A percentile compares a stretch with the other conserved stretches of the same genome.
Conservation (phyloP, 345 rosid species). For the Pugionium cornutum region DNA sequence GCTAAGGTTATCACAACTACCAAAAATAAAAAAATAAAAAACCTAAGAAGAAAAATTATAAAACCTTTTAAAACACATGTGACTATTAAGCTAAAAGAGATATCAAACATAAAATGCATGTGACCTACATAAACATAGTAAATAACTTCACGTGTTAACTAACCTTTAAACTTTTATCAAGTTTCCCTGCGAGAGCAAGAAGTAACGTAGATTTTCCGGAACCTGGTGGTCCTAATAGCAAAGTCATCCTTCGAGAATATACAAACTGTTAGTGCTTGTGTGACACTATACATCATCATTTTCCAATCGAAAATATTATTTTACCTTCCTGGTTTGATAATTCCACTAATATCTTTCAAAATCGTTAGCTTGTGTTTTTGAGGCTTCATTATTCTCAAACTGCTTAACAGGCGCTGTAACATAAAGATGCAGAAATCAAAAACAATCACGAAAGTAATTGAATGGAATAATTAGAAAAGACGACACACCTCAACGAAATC, state of each 20-base stretch:
- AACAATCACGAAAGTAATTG: background rate
- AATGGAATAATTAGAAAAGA: background rate
- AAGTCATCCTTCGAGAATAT: slow-evolving; percentile 65
- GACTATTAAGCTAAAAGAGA: slow-evolving; percentile 19
- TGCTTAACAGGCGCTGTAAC: slow-evolving; percentile 48
- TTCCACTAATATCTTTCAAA: slow-evolving; percentile 65
- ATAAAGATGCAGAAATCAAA: background rate
- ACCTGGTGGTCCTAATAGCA: slow-evolving; percentile 93
- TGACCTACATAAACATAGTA: slow-evolving; percentile 20
- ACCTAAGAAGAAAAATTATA: too few species aligned
- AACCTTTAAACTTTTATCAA: slow-evolving; percentile 62
- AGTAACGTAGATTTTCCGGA: slow-evolving; percentile 89
- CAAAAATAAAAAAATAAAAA: background rate
- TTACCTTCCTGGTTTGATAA: slow-evolving; percentile 78
- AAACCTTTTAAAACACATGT: slow-evolving; percentile 9
- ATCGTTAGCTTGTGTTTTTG: slow-evolving; percentile 49
- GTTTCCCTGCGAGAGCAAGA: slow-evolving; percentile 80
- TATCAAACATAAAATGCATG: slow-evolving; percentile 24
- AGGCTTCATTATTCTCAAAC: slow-evolving; percentile 53
- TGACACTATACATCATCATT: background rate
- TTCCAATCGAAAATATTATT: background rate
- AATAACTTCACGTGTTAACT: slow-evolving; percentile 38
- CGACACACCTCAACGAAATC: slow-evolving; percentile 60
- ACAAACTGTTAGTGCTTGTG: slow-evolving; percentile 5
- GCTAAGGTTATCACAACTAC: background rate